phyloP scores from a whole-genome alignment of 2,329 filamentous ascomycete genomes.

The Neopestalotiopsis sp. region DNA sequence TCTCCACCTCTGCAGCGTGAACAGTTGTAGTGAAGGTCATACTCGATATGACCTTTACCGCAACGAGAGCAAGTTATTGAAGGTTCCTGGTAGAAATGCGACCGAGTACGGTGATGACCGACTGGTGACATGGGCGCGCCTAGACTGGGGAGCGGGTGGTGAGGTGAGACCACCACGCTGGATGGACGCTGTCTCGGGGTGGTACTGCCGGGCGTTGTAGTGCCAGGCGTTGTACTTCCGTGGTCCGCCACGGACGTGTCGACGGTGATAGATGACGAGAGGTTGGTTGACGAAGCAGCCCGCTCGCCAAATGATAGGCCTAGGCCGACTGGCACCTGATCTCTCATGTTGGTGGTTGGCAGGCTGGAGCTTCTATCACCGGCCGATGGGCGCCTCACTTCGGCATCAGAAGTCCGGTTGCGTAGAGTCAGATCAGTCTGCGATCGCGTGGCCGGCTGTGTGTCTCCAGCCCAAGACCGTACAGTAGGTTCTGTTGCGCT shows the following conservation, averaged over 20 bases:
- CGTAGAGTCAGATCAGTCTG: constrained; percentile 65
- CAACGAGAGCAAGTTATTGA: constrained; percentile 77
- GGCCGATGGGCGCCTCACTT: constrained; percentile 43
- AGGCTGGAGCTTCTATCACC: constrained; percentile 48
- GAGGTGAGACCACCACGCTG: constrained; percentile 45
- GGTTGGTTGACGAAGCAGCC: constrained; percentile 28
- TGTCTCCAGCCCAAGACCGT: constrained; percentile 45
- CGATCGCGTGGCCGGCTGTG: constrained; percentile 62
- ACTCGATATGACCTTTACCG: constrained; percentile 74
- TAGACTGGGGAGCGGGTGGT: constrained; percentile 35
- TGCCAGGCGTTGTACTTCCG: constrained; percentile 18
- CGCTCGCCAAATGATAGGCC: constrained; percentile 33
- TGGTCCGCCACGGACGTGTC: constrained; percentile 27
- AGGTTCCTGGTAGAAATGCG: constrained; percentile 69
- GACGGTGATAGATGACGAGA: constrained; percentile 20
- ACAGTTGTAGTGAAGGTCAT: constrained; percentile 87
- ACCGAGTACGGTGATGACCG: constrained; percentile 45
- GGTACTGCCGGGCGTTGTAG: constrained; percentile 16
- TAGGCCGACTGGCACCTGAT: constrained; percentile 7
- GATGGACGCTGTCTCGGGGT: constrained; percentile 38
- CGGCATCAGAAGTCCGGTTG: constrained; percentile 44
- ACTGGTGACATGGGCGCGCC: constrained; percentile 35
- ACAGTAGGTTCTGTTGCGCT: constrained; percentile 55
- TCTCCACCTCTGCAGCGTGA: constrained; percentile 69
- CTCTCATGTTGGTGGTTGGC: constrained; percentile 31